phyloP scores from a whole-genome alignment of 1,284 basidiomycete genomes.

The Boletus semigastroideus region DNA sequence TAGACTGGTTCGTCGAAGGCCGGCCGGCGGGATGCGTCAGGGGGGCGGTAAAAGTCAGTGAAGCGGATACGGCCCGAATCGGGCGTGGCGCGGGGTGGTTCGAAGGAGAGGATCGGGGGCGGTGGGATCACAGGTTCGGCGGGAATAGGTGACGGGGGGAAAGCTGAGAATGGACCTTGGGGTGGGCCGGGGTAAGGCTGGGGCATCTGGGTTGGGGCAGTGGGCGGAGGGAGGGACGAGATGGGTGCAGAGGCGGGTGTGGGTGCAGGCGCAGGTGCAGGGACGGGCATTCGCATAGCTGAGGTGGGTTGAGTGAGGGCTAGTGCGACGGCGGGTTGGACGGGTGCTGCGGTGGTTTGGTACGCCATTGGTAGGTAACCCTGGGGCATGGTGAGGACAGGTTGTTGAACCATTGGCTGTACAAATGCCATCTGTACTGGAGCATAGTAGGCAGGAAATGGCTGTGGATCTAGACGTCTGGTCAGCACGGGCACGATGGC shows the following conservation, averaged over 20 bases:
- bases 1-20: constrained; percentile 8
- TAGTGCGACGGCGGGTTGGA: constrained; percentile 15
- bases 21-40: constrained; percentile 5
- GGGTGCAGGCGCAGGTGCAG: neutral
- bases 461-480: constrained; percentile 20
- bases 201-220: constrained; percentile 22
- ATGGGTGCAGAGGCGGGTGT: neutral
- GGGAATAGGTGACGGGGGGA: constrained; percentile 17
- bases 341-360: constrained; percentile 13
- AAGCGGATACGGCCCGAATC: constrained; percentile 27
- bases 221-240: neutral
- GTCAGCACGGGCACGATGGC: neutral
- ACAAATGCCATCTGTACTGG: constrained; percentile 27
- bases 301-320: constrained; percentile 5
- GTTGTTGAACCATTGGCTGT: constrained; percentile 27
- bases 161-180: neutral
- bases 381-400: constrained; percentile 29
- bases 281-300: constrained; percentile 17
- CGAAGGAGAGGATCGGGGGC: constrained; percentile 11
- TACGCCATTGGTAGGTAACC: constrained; percentile 25
- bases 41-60: constrained; percentile 29
- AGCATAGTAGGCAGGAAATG: constrained; percentile 30
- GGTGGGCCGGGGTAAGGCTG: constrained; percentile 7
- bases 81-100: constrained; percentile 5
- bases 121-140: constrained; percentile 26